phyloP scores from a whole-genome alignment of 1,139 yeast genomes.

The Candida tetrigidarum region DNA sequence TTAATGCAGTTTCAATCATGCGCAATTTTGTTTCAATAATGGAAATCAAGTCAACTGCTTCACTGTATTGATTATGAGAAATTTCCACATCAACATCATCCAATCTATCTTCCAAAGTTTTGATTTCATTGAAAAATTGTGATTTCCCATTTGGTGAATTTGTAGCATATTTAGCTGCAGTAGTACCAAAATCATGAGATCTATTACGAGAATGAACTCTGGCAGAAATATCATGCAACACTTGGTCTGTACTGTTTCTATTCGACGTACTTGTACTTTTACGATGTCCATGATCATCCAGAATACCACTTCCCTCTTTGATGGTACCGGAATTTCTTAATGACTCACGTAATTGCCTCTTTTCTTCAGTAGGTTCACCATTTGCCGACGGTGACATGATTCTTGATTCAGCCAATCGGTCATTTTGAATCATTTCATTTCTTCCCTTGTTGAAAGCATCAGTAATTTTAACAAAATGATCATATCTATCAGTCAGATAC shows the following conservation, averaged over 20 bases:
- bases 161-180: slow-evolving; percentile 14
- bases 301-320: slow-evolving; percentile 24
- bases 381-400: slow-evolving; percentile 14
- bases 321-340: slow-evolving; percentile 40
- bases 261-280: slow-evolving; percentile 29
- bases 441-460: slow-evolving; percentile 68
- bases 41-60: slow-evolving; percentile 56
- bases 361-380: slow-evolving; percentile 36
- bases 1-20: slow-evolving; percentile 25
- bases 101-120: slow-evolving; percentile 61
- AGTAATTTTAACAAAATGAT: slow-evolving; percentile 60
- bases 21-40: slow-evolving; percentile 43
- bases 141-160: slow-evolving; percentile 25
- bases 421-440: slow-evolving; percentile 57
- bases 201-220: slow-evolving; percentile 60
- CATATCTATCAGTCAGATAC: slow-evolving; percentile 66
- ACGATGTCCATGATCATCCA: slow-evolving; percentile 31
- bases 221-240: slow-evolving; percentile 57
- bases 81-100: slow-evolving; percentile 71
- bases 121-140: slow-evolving; percentile 46
- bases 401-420: slow-evolving; percentile 44
- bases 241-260: slow-evolving; percentile 42
- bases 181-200: slow-evolving; percentile 51
- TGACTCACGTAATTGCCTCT: slow-evolving; percentile 44
- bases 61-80: slow-evolving; percentile 61